phyloP scores from a whole-genome alignment of 2,329 filamentous ascomycete genomes.

The Microcera coccophila region DNA sequence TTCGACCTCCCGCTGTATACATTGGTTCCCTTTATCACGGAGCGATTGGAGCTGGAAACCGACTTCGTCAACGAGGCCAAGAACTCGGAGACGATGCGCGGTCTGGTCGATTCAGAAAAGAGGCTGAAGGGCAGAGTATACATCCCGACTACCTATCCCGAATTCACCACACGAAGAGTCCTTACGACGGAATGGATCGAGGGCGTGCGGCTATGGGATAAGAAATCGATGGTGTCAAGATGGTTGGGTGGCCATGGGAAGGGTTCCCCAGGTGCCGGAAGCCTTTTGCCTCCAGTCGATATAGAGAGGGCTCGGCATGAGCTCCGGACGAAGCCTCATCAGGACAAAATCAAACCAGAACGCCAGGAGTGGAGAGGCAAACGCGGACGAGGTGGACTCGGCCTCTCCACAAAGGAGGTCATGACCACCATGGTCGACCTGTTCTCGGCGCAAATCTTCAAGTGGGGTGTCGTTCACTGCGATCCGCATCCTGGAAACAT shows the following conservation, averaged over 20 bases:
- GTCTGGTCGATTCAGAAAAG: slow-evolving; percentile 70
- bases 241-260: slow-evolving; percentile 76
- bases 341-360: slow-evolving; percentile 70
- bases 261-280: slow-evolving; percentile 75
- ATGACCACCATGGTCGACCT: slow-evolving; percentile 97
- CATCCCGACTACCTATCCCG: slow-evolving; percentile 77
- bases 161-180: slow-evolving; percentile 76
- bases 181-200: slow-evolving; percentile 98
- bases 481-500: slow-evolving; percentile 98
- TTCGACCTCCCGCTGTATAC: slow-evolving; percentile 93
- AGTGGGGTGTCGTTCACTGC: slow-evolving; percentile 93
- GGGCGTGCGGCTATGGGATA: slow-evolving; percentile 88
- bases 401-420: slow-evolving; percentile 75
- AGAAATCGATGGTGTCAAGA: slow-evolving; percentile 67
- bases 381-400: slow-evolving; percentile 73
- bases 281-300: slow-evolving; percentile 52
- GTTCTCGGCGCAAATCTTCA: slow-evolving; percentile 97
- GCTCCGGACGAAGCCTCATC: slow-evolving; percentile 48
- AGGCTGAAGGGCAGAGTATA: slow-evolving; percentile 78
- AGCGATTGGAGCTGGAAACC: slow-evolving; percentile 87
- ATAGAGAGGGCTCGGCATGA: slow-evolving; percentile 43
- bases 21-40: slow-evolving; percentile 86
- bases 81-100: slow-evolving; percentile 81
- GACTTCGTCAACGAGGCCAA: slow-evolving; percentile 90
- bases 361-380: slow-evolving; percentile 73